These are phyloP conservation scores for Bretschneidera sinensis DNA, from an alignment of 345 rosid species.

Conservation along the genomic window DNA sequence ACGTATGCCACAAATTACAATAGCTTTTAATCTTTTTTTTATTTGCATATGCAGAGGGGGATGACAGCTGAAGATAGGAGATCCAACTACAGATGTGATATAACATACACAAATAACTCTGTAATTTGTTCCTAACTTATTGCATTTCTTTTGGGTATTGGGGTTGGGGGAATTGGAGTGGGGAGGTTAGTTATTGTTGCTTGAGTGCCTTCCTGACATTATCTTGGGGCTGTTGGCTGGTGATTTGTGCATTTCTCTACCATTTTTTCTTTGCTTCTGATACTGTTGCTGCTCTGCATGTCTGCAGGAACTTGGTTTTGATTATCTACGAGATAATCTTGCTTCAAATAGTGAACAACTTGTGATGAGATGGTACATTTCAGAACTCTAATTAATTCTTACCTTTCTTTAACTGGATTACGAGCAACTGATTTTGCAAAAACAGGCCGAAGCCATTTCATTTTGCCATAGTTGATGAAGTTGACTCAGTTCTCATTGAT, in stretches of 20 bases:
- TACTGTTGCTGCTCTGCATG: slow-evolving; percentile 20
- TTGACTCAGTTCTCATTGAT: slow-evolving; percentile 95
- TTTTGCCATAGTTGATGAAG: slow-evolving; percentile 96
- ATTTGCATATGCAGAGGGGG: slow-evolving; percentile 64
- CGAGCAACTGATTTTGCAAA: slow-evolving; percentile 11
- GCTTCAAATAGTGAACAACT: slow-evolving; percentile 72
- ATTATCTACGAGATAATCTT: slow-evolving; percentile 95
- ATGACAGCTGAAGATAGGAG: slow-evolving; percentile 82
- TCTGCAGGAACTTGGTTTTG: slow-evolving; percentile 94
- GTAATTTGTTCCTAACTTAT: slow-evolving; percentile 35
- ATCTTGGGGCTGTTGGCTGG: slow-evolving; percentile 9
- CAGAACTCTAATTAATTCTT: slow-evolving; percentile 16
- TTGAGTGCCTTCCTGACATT: slow-evolving; percentile 1
- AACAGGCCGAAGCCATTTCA: slow-evolving; percentile 96
- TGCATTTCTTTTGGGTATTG: background rate
- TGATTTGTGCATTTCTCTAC: background rate
- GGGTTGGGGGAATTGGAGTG: background rate
- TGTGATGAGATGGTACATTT: slow-evolving; percentile 90
- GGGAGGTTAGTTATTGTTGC: background rate
- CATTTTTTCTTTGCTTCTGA: slow-evolving; percentile 5
- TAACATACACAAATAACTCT: slow-evolving; percentile 91
- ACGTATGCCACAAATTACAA: background rate
- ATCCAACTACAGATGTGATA: slow-evolving; percentile 74
- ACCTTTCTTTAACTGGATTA: slow-evolving; percentile 14
- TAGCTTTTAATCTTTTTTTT: slow-evolving; percentile 18